A percentile compares a stretch with the other conserved stretches of the same genome.
Evolutionary conservation across 805 yeast genomes (phyloP).

Genomic region (Schwanniomyces occidentalis): DNA sequence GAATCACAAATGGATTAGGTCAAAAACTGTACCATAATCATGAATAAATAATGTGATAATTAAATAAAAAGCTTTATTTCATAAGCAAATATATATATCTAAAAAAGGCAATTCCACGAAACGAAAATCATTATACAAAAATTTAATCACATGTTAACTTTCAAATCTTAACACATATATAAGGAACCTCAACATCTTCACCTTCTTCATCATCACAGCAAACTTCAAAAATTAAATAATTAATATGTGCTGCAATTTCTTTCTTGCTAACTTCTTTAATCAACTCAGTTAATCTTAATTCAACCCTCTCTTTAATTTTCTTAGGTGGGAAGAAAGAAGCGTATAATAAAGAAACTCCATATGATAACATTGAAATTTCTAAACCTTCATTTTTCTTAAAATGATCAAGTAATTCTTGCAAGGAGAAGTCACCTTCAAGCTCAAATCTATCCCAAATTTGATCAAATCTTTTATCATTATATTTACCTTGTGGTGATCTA

Average conservation of each 20-base stretch:
- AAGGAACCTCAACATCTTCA: conserved; percentile 96
- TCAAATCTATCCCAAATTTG: conserved; percentile 95
- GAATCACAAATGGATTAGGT: conserved; percentile 7
- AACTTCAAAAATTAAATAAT: conserved; percentile 81
- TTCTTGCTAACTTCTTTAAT: conserved; percentile 85
- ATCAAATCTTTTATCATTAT: conserved; percentile 78
- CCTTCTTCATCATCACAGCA: conserved; percentile 91
- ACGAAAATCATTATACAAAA: no score
- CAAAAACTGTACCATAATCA: no score
- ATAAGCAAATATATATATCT: no score
- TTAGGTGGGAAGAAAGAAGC: conserved; percentile 94
- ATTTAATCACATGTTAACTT: no score
- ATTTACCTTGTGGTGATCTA: conserved; percentile 77
- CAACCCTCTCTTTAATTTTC: conserved; percentile 77
- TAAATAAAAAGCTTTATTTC: no score
- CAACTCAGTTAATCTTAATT: conserved; percentile 66
- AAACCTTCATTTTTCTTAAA: conserved; percentile 83
- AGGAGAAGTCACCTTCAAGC: conserved; percentile 71
- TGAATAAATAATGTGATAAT: no score
- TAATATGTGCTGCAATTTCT: conserved; percentile 70
- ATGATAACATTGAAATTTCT: conserved; percentile 86
- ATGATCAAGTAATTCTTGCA: conserved; percentile 68
- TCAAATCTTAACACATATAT: conserved; percentile 56
- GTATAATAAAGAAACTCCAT: conserved; percentile 84
- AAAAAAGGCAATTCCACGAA: no score